phyloP scores from a whole-genome alignment of 192 early-diverging fungal species.

The Diversispora epigaea region DNA sequence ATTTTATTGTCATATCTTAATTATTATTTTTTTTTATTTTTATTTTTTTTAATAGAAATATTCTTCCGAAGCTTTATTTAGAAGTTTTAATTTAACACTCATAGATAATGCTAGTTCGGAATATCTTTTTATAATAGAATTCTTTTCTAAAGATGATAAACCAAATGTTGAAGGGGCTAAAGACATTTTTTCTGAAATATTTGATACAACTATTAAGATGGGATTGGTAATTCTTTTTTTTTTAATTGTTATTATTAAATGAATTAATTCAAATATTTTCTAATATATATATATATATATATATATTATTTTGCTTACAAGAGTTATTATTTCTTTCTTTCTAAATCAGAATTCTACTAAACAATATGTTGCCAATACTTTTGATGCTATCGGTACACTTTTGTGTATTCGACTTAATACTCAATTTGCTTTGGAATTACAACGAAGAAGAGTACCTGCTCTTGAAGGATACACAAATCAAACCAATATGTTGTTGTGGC shows the following conservation, averaged over 20 bases:
- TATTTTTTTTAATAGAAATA: conserved; percentile 61
- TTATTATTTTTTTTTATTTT: neutral
- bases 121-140: conserved; percentile 89
- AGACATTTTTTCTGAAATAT: conserved; percentile 81
- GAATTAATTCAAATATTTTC: no score
- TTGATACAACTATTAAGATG: conserved; percentile 78
- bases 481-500: conserved; percentile 94
- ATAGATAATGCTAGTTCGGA: conserved; percentile 95
- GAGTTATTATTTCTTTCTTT: conserved; percentile 26
- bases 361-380: conserved; percentile 70
- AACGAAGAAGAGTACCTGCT: conserved; percentile 73
- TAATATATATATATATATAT: conserved; percentile 1
- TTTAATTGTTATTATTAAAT: no score
- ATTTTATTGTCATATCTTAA: neutral
- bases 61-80: conserved; percentile 87
- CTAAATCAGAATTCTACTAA: conserved; percentile 57
- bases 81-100: conserved; percentile 86
- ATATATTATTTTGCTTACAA: conserved; percentile 4
- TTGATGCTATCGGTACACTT: conserved; percentile 88
- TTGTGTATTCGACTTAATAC: conserved; percentile 88
- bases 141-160: conserved; percentile 77
- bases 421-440: conserved; percentile 77
- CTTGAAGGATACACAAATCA: conserved; percentile 87
- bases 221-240: conserved; percentile 49
- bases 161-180: conserved; percentile 62